Evolutionary conservation across 2,329 filamentous ascomycete genomes (phyloP), one percentile per base, ranked within the genome.

Genomic region (Pseudopyricularia cyperi): DNA sequence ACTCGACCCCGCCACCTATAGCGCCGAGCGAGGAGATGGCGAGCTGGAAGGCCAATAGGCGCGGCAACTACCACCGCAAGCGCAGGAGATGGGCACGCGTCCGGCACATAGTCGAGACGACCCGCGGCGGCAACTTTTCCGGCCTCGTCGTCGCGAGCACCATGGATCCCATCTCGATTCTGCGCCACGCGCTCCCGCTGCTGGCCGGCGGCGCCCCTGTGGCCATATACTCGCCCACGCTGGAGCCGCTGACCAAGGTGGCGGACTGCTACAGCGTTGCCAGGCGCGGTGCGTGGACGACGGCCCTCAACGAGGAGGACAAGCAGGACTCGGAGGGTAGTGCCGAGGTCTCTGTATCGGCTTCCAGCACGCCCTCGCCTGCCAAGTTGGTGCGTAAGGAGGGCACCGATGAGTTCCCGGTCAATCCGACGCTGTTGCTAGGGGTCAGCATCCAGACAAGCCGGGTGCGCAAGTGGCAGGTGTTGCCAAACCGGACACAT

Each of bases 41-140:
- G 0, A 69, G 75, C 1, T 82, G 85, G 77, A 97, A 96, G 69
- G 79, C 83, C 14, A 89, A 84, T 56, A 89, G 90, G 53, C 78
- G 90, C 33, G 86, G 86, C 28, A 84, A 83, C 52, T 95, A 96
- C 67, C 88, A 87, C 71, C 87, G 89, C 61, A 98, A 98, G 72
- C 82, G 87, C 15, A 77, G 88, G 47, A 78, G 93, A 24, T 96
- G 87, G 84, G 81, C 83, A 46, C 79, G 83, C 37, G 80, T 83
- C 7, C 81, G 77, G 22, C 73, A 79, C 48, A 80, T 93, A 6
- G 85, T 95, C 12, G 81, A 94, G 58, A 77, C 82, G 48, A 82
- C 89, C 0, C 78, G 84, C 2, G 73, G 75, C 1, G 90, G 91
- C 12, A 82, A 79, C 17, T 96, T 95, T 62, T 82, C 89, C 19